Conservation (phyloP, 257 asterid species). For the Jaltomata sinuosa region DNA sequence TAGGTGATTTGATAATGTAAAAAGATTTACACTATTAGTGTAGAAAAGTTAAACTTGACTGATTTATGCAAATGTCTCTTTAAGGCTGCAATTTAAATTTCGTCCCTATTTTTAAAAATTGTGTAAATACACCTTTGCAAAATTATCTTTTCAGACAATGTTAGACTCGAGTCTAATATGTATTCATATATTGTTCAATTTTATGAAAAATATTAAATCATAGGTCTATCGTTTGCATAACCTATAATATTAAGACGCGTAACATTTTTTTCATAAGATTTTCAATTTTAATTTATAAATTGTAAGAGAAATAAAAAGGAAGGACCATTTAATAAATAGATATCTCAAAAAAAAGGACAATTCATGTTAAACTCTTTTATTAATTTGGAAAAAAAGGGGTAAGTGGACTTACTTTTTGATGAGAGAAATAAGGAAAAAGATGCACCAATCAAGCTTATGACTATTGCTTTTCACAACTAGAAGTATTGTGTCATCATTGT, state of each 20-base stretch:
- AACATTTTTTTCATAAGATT: neutral
- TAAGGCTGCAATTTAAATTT: neutral
- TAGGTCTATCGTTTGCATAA: neutral
- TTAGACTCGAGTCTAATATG: neutral
- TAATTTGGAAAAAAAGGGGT: neutral
- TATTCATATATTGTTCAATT: neutral
- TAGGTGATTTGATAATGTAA: neutral
- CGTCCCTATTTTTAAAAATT: neutral
- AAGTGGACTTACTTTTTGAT: slow-evolving; percentile 41
- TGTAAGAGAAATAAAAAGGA: neutral
- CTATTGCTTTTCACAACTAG: slow-evolving; percentile 28
- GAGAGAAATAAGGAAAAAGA: slow-evolving; percentile 20
- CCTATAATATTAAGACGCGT: neutral
- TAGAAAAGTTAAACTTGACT: neutral
- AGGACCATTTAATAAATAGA: neutral
- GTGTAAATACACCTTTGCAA: neutral
- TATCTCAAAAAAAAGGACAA: neutral
- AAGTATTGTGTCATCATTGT: slow-evolving; percentile 37
- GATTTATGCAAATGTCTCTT: neutral
- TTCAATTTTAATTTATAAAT: neutral
- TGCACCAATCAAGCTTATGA: slow-evolving; percentile 34
- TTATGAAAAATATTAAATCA: neutral
- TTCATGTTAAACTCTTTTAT: neutral
- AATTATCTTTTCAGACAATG: neutral
- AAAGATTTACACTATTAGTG: neutral